Evolutionary conservation across 2,329 filamentous ascomycete genomes (phyloP), one percentile per base, ranked within the genome.

Genomic region (Penicillium psychrosexuale): DNA sequence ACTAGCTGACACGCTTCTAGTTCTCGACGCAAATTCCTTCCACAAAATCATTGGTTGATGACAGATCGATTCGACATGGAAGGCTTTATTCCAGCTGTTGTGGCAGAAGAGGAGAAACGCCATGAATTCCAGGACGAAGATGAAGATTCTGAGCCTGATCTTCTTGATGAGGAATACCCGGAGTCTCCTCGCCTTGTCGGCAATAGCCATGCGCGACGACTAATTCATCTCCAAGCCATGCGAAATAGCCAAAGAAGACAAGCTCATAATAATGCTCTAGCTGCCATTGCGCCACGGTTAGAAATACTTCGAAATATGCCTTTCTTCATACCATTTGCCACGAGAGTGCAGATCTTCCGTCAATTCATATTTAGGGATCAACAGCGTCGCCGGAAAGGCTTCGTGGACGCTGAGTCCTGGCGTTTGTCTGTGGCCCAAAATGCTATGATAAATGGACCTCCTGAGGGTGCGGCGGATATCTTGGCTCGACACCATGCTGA

Each of bases 261-360:
- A 7, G 85, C 86, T 40, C 81, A 87, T 36, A 85, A 87, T 62
- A 85, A 89, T 61, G 83, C 89, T 57, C 76, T 95, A 24, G 89
- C 92, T 45, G 83, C 88, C 13, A 85, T 96, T 57, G 90, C 89
- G 0, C 93, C 94, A 0, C 87, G 93, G 62, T 78, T 97, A 9
- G 92, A 97, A 67, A 89, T 99, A 5, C 75, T 99, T 47, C 88
- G 94, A 62, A 95, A 97, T 66, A 95, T 99, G 86, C 94, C 94
- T 0, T 99, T 97, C 70, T 89, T 93, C 62, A 94, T 99, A 42
- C 94, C 93, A 0, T 99, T 99, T 65, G 85, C 90, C 36, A 94
- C 90, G 0, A 82, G 94, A 44, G 94, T 99, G 5, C 85, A 91
- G 69, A 93, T 97, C 24, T 97, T 99, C 72, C 85, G 92, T 30